Evolutionary conservation across 805 yeast species (phyloP), one percentile per base, ranked within the genome.

Genomic region (Saccharomycopsis fermentans): DNA sequence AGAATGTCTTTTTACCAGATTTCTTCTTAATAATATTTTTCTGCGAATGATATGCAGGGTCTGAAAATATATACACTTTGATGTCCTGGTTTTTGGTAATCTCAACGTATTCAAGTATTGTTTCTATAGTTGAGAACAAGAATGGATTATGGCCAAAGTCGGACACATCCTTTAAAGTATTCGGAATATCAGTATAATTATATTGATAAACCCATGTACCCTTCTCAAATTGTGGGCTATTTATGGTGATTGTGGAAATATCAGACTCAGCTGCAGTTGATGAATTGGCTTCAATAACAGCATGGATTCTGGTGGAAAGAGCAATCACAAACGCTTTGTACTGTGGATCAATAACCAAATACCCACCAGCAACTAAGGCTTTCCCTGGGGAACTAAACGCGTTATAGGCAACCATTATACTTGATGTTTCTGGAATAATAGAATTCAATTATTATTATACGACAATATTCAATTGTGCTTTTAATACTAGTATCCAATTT

Each of bases 351-450:
- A 94, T 73, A 0, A 94, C 98, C 36, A 94, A 76, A 68, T 94
- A 94, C 0, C 99, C 99, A 19, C 99, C 99, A 0, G 94, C 97
- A 12, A 94, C 65, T 29, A 94, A 74, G 1, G 97, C 98, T 70
- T 94, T 94, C 0, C 98, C 97, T 0, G 99, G 97, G 0, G 98
- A 95, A 67, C 96, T 87, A 68, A 82, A 92, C 6, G 50, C 50
- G 24, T 19, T 43, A 21, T 43, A 43, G 3, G 6, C 26, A 43
- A 43, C 50, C 50, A 43, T 43, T 43, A 6, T 9, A 19, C 2
- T 14, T 32, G 12, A 39, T 19, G n/a, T n/a, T n/a, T n/a, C n/a
- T n/a, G n/a, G n/a, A n/a, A n/a, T n/a, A n/a, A n/a, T n/a, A n/a
- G n/a, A n/a, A n/a, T n/a, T n/a, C n/a, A n/a, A n/a, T n/a, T n/a